A percentile compares a stretch with the other conserved stretches of the same genome.
These are phyloP conservation scores for Russula compacta DNA, from an alignment of 768 basidiomycete genomes.

Conservation along the genomic window DNA sequence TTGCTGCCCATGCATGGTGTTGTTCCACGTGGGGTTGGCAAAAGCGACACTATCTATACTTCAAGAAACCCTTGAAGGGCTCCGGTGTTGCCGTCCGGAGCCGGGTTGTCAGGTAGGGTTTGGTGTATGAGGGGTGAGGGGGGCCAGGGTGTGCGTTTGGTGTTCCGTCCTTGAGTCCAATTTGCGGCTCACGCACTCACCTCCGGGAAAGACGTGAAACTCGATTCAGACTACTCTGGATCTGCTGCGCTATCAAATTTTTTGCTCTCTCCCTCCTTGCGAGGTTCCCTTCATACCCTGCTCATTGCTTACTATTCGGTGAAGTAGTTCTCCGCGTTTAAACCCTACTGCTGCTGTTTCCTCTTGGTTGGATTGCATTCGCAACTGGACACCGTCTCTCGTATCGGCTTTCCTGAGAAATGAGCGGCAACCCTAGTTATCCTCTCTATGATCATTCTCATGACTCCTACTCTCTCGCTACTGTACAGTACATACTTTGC, in stretches of 20 bases:
- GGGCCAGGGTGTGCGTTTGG: constrained; percentile 7
- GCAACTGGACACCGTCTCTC: no score
- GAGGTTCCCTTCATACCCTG: no score
- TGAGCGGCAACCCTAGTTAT: no score
- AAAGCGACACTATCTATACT: background rate
- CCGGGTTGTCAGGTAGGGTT: background rate
- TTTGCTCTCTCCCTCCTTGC: constrained; percentile 26
- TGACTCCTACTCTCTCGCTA: no score
- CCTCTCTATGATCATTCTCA: no score
- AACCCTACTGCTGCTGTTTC: no score
- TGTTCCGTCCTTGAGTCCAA: constrained; percentile 51
- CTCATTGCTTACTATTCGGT: background rate
- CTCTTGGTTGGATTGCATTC: no score
- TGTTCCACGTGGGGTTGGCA: background rate
- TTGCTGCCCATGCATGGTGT: background rate
- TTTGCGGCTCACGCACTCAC: constrained; percentile 44
- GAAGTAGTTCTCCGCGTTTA: no score
- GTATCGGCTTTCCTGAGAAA: no score
- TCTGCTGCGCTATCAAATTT: constrained; percentile 37
- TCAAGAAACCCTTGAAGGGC: background rate
- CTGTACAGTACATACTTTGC: no score
- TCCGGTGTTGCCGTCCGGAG: background rate
- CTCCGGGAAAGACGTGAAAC: constrained; percentile 31
- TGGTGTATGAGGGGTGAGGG: constrained; percentile 20
- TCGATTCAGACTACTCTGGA: constrained; percentile 69